A percentile compares a stretch with the other conserved stretches of the same genome.
phyloP scores from a whole-genome alignment of 805 yeast genomes.

The Maudiozyma pseudohumilis region DNA sequence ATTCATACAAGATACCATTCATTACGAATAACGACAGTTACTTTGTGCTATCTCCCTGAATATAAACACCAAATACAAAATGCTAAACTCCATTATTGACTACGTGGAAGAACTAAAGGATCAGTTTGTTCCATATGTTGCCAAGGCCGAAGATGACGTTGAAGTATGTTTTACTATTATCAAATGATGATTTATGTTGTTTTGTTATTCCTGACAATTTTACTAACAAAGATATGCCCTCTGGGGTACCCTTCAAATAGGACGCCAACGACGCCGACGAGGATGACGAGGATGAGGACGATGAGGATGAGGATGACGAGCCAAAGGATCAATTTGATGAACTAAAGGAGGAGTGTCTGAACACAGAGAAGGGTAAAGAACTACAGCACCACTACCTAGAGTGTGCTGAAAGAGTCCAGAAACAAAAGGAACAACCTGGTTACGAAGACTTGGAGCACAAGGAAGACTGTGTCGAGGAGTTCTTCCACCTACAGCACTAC shows the following conservation, averaged over 20 bases:
- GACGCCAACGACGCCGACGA: slow-evolving; percentile 19
- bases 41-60: no score
- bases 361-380: slow-evolving; percentile 57
- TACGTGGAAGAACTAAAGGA: slow-evolving; percentile 61
- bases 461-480: slow-evolving; percentile 98
- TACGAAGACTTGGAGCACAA: slow-evolving; percentile 73
- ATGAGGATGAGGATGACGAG: slow-evolving; percentile 62
- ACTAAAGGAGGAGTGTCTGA: slow-evolving; percentile 58
- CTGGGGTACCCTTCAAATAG: not conserved
- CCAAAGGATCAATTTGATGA: slow-evolving; percentile 56
- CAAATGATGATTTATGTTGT: no score
- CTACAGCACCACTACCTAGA: slow-evolving; percentile 84
- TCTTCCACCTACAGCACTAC: slow-evolving; percentile 93
- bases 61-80: no score
- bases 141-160: slow-evolving; percentile 57
- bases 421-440: slow-evolving; percentile 73
- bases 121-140: slow-evolving; percentile 65
- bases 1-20: no score
- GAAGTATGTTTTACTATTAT: slow-evolving; percentile 6
- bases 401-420: slow-evolving; percentile 90
- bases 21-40: no score
- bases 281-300: slow-evolving; percentile 49
- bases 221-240: not conserved
- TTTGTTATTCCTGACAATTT: no score
- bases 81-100: slow-evolving; percentile 32